A percentile compares a stretch with the other conserved stretches of the same genome.
These are phyloP conservation scores for Rhizopogon rudus DNA, from an alignment of 768 basidiomycete species.

Conservation along the genomic window DNA sequence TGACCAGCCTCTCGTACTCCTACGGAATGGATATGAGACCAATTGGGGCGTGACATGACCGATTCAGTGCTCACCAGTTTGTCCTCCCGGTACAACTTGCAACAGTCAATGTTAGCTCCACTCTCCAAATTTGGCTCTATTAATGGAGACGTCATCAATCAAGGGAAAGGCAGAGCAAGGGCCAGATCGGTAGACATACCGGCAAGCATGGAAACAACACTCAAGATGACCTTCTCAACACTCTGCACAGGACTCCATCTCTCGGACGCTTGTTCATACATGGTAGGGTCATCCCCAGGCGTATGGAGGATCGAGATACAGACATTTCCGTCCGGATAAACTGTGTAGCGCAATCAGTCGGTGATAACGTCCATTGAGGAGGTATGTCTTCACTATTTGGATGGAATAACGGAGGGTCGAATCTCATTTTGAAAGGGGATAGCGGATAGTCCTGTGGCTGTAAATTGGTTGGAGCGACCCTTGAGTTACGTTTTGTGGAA, in stretches of 20 bases:
- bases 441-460: constrained; percentile 93
- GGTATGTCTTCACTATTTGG: constrained; percentile 76
- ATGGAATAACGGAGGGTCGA: constrained; percentile 95
- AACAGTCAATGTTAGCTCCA: constrained; percentile 95
- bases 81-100: constrained; percentile 94
- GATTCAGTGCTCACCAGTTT: constrained; percentile 36
- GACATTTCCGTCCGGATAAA: constrained; percentile 94
- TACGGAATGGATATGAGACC: constrained; percentile 12
- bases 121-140: constrained; percentile 95
- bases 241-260: constrained; percentile 99
- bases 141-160: background rate
- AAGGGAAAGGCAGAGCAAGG: background rate
- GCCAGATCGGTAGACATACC: constrained; percentile 41
- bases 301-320: constrained; percentile 98
- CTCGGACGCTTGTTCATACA: constrained; percentile 94
- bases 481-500: constrained; percentile 7
- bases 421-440: constrained; percentile 99
- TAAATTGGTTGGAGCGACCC: background rate
- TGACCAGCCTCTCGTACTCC: constrained; percentile 88
- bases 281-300: constrained; percentile 86
- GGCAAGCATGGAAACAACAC: constrained; percentile 96
- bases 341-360: constrained; percentile 34
- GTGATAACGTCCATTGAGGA: constrained; percentile 5
- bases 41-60: background rate
- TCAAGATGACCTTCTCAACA: constrained; percentile 93